These are phyloP conservation scores for Corymbia calophylla DNA, from an alignment of 441 rosid genomes.

Conservation along the genomic window DNA sequence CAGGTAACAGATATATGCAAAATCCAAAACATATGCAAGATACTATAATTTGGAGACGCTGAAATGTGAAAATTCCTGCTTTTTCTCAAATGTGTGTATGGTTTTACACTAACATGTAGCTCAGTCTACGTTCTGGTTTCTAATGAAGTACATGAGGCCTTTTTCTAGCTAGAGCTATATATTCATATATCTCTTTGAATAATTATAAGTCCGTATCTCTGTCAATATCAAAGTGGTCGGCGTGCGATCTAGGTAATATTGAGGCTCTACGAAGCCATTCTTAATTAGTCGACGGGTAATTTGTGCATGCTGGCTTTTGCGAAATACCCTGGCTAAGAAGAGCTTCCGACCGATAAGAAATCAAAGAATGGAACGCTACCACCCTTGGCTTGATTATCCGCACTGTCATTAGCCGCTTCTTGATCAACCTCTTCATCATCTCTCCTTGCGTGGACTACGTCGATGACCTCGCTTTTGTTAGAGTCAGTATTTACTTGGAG, in stretches of 20 bases:
- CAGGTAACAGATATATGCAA: neutral
- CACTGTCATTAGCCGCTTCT: neutral
- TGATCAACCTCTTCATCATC: constrained; percentile 56
- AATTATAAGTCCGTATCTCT: neutral
- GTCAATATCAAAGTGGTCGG: neutral
- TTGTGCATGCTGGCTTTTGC: neutral
- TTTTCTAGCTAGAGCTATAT: neutral
- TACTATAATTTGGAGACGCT: neutral
- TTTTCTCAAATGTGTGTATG: neutral
- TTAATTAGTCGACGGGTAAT: neutral
- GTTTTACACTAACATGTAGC: neutral
- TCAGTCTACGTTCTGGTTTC: neutral
- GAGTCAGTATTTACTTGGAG: constrained; percentile 64
- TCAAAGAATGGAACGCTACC: constrained; percentile 42
- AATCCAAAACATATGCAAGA: neutral
- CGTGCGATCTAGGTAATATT: neutral
- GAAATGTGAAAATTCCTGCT: neutral
- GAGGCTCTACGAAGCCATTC: neutral
- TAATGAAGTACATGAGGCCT: neutral
- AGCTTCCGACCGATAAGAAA: constrained; percentile 54
- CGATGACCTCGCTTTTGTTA: constrained; percentile 50
- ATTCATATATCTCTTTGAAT: neutral
- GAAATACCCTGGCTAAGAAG: constrained; percentile 1
- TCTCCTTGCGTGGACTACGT: constrained; percentile 36
- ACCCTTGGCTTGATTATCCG: constrained; percentile 2